Base-by-base conservation (phyloP, 768 basidiomycete genomes). In the Boletus eberwhitei region DNA sequence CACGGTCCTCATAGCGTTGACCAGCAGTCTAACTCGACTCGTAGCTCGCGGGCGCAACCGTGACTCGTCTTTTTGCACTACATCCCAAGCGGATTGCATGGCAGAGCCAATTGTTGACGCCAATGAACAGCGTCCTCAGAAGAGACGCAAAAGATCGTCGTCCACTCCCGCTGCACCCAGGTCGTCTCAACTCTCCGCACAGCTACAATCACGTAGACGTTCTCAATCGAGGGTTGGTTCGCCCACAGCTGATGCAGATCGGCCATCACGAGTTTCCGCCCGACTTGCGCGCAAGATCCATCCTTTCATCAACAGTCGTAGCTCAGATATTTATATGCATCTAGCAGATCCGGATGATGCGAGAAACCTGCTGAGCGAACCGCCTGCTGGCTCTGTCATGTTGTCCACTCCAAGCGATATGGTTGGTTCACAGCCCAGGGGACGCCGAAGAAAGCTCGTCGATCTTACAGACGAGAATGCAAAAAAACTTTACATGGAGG, bases 321-420 rank as follows among this genome's bases (percentile, higher is more conserved):
- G 37, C 55, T 50, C 59, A 26, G 68, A 72, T 51, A 72, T 72
- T 32, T 70, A 70, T 53, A 49, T 46, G 1, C 61, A 68, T 39
- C 58, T 70, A 48, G 68, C 68, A 38, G 68, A 53, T 58, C 55
- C 68, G 3, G 48, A 52, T 34, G 57, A 44, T 12, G 36, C 43
- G 2, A 47, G 52, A 43, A 46, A 32, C 13, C 31, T 66, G 19
- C 44, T 64, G 12, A 52, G 41, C 39, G 55, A 50, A 29, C 45
- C 51, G 19, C 47, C 54, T 11, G 14, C 29, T 40, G 22, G 21
- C 11, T 53, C 62, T 38, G 34, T 51, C 32, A 16, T 48, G 16
- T 24, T 36, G 21, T 51, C 60, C 38, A 39, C 44, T 19, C 32
- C 47, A 34, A 35, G 43, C 16, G 51, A 31, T 16, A 41, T 32